Base-by-base conservation (phyloP, 306 rosid species). In the Vigna radiata region DNA sequence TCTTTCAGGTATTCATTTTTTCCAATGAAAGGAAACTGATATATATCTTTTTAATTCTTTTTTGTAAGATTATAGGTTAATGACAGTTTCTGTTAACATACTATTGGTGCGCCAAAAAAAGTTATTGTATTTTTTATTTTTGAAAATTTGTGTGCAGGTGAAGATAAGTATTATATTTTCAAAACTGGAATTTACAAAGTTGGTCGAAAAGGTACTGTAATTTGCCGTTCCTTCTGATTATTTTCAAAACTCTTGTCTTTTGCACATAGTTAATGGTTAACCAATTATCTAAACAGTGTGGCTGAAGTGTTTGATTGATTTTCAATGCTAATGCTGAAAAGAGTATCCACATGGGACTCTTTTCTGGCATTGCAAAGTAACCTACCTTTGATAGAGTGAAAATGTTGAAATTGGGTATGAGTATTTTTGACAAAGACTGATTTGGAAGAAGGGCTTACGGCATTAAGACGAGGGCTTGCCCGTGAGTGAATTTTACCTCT, bases 161-260 rank as follows among this genome's bases (percentile, higher is more conserved):
- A 94, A 85, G 88, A 89, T 77, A 85, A 83, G 13, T 88, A 89
- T 89, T 94, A 89, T 77, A 88, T 94, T 64, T 89, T 89, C 79
- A 85, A 87, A 46, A 84, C 83, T 43, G 98, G 97, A 37, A 69
- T 68, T 64, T 94, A 90, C 86, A 94, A 68, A 85, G 88, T 94
- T 76, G 98, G 98, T 77, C 94, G 98, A 47, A 94, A 94, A 90
- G 98, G 98, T 94, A 88, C 36, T 64, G 58, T 61, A 15, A 8
- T 68, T 44, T 46, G 10, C 53, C 66, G 16, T 71, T 75, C 16
- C 61, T 16, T 14, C 16, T 31, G 60, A 17, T 68, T 23, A 21
- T 68, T 23, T 66, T 66, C 33, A 1, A 18, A 39, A 18, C 1
- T 39, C 17, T 10, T 18, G 31, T 29, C 29, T 48, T 27, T 15